phyloP scores from a whole-genome alignment of 768 basidiomycete genomes.

The Mycena capillaripes region DNA sequence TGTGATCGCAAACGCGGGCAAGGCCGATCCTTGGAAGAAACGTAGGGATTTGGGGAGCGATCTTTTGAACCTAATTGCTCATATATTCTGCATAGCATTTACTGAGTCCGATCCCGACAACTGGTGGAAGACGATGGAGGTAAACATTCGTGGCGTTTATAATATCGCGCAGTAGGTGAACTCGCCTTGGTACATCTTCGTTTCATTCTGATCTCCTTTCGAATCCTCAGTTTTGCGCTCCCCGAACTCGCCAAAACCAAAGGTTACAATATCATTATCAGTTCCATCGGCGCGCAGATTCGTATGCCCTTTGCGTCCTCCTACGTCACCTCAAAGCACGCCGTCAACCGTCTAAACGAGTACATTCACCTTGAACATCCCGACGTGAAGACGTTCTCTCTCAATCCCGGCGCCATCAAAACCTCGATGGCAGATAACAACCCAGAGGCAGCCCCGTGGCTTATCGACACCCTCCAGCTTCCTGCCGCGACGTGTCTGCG shows the following conservation, averaged over 20 bases:
- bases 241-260: constrained; percentile 31
- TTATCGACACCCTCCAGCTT: constrained; percentile 34
- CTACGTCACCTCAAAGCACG: constrained; percentile 30
- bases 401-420: constrained; percentile 33
- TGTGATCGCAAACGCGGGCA: constrained; percentile 45
- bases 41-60: constrained; percentile 8
- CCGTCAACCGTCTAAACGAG: constrained; percentile 26
- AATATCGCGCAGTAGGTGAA: constrained; percentile 38
- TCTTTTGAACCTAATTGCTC: background rate
- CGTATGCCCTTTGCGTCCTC: constrained; percentile 30
- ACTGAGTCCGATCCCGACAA: constrained; percentile 37
- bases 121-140: constrained; percentile 41
- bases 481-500: constrained; percentile 38
- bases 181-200: background rate
- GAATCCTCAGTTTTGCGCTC: constrained; percentile 16
- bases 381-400: constrained; percentile 26
- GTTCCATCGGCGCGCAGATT: constrained; percentile 27
- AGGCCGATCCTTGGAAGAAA: constrained; percentile 36
- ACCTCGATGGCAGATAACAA: constrained; percentile 18
- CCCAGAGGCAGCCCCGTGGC: constrained; percentile 19
- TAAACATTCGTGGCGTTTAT: constrained; percentile 40
- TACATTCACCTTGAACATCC: constrained; percentile 30
- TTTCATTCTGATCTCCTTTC: background rate
- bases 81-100: constrained; percentile 22
- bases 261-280: constrained; percentile 29